Base-by-base conservation (phyloP, 2,329 filamentous ascomycete genomes). In the Fusarium guadeloupense region DNA sequence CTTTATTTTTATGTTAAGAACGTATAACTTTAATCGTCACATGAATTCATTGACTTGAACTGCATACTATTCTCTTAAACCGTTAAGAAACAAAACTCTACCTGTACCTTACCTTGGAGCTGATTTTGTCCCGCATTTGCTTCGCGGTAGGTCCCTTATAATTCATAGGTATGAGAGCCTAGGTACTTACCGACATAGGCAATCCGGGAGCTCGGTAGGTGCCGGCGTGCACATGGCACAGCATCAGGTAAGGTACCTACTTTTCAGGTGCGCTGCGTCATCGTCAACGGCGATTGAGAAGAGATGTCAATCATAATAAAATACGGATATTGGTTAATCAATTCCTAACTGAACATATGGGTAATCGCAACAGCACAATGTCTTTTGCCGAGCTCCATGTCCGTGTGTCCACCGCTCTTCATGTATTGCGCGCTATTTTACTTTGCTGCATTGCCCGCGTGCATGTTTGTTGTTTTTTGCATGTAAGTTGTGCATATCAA, bases 401-500 rank as follows among this genome's bases (percentile, higher is more conserved):
- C 23, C 33, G 40, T 46, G 33, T 25, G n/a, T 28, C 41, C 34
- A 43, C 45, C 41, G 42, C 37, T 50, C 47, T 33, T 49, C 47
- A 17, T 48, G 43, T 51, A 45, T 50, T 51, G 46, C 45, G 41
- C 58, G 45, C 50, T 40, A 44, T 62, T 55, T 47, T 51, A 50
- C 34, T 30, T 39, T 43, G 51, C 51, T 34, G 43, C 46, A 56
- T 55, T 34, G 16, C 48, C 44, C 39, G 23, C 50, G 43, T 45
- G 38, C 53, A 58, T 62, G 48, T 56, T 62, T 61, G 38, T 57
- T 57, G 42, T 61, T 61, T n/a, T 48, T 62, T 39, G 16, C n/a
- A 25, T 61, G 31, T 33, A 43, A 60, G 39, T 59, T 35, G 25
- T 54, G 57, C 30, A 60, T 54, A 26, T 23, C 42, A 33, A 40